Base-by-base conservation (phyloP, 2,329 filamentous ascomycete species). In the Penicillium janthinellum region DNA sequence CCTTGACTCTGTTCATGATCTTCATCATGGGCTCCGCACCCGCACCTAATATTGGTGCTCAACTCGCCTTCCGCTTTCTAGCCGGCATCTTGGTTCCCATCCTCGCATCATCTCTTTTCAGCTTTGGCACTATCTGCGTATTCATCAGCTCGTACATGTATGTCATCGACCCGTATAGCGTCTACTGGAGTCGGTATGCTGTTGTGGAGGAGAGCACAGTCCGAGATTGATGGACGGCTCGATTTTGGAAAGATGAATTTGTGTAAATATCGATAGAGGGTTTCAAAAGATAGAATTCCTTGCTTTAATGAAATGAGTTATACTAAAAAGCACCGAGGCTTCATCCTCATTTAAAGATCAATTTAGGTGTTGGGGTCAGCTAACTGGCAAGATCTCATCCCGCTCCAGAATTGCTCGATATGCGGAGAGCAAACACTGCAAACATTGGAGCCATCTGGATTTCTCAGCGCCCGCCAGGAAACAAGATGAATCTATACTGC, bases 41-140 rank as follows among this genome's bases (percentile, higher is more conserved):
- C 17, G 73, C 81, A 1, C 80, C 80, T 0, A 83, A 79, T n/a
- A 79, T 84, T 59, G 78, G 76, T 0, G 79, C 79, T 0, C 80
- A 83, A 58, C 70, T 85, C 4, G 76, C 75, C 1, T 83, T 83
- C 57, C 77, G 82, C 3, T 83, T 82, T 60, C 64, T 84, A 3
- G 78, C 82, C 2, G 81, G 83, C 3, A 68, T 82, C 50, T 83
- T 81, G 79, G 71, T 60, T 78, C 20, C 20, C 20, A 20, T 20
- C 20, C 20, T 20, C 20, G 20, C 20, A 20, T 20, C 20, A 20
- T 20, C 20, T 20, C 20, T 20, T 20, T 20, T 20, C 20, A 2
- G 20, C 20, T 20, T 20, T 2, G 20, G 20, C 20, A 20, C 2
- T 20, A 2, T 20, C 20, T 20, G 20, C 2, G 20, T 20, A 20